Evolutionary conservation across 805 yeast species (phyloP).

Genomic region (Komagataella kurtzmanii): DNA sequence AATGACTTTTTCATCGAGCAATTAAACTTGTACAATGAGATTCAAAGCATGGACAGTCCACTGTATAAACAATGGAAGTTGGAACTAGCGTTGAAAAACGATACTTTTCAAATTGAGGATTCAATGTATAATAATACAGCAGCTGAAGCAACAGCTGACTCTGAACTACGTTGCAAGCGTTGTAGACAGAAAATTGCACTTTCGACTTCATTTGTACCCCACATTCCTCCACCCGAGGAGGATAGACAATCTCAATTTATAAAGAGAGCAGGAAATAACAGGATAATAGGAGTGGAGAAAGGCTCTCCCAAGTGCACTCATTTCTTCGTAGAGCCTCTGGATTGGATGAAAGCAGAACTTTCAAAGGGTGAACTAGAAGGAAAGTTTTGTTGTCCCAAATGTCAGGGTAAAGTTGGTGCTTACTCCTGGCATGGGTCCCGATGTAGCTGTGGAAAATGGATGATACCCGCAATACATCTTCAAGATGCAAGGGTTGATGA

Average conservation of each 20-base stretch:
- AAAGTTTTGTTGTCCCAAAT: constrained; percentile 72
- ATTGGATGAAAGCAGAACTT: constrained; percentile 83
- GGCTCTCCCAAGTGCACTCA: constrained; percentile 66
- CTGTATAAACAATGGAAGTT: constrained; percentile 30
- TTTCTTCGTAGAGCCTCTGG: constrained; percentile 74
- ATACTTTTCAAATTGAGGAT: constrained; percentile 5
- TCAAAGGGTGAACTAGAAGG: constrained; percentile 71
- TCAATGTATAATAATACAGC: constrained; percentile 5
- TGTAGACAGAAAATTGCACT: constrained; percentile 66
- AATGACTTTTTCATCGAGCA: constrained; percentile 68
- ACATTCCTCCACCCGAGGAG: constrained; percentile 50
- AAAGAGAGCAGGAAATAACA: constrained; percentile 47
- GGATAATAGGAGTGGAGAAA: constrained; percentile 42
- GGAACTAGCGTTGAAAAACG: constrained; percentile 19
- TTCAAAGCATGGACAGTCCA: constrained; percentile 6
- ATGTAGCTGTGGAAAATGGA: constrained; percentile 94
- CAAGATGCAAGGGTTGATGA: constrained; percentile 74
- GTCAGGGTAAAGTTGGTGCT: constrained; percentile 77
- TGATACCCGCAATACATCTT: constrained; percentile 80
- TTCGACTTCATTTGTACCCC: constrained; percentile 47
- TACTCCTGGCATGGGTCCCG: constrained; percentile 91
- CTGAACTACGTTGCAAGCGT: constrained; percentile 57
- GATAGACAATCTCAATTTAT: constrained; percentile 56
- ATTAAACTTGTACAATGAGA: constrained; percentile 42
- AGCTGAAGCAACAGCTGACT: background rate